These are phyloP conservation scores for Cercophora samala DNA, from an alignment of 495 filamentous ascomycete species.

Conservation along the genomic window DNA sequence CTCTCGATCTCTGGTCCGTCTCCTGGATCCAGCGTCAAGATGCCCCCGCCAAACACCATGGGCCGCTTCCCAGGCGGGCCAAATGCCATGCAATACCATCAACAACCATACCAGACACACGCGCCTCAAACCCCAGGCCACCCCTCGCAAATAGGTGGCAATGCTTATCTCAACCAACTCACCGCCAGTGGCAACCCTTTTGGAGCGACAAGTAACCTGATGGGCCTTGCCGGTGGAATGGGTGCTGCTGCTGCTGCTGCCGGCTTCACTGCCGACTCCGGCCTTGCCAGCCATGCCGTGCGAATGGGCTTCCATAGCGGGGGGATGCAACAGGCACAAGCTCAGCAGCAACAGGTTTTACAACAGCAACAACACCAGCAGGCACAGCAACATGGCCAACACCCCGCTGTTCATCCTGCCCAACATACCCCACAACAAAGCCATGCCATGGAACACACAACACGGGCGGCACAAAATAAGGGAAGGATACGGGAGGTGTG, in stretches of 20 bases:
- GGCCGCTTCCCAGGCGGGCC: constrained; percentile 36
- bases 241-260: constrained; percentile 39
- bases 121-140: constrained; percentile 43
- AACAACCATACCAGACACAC: constrained; percentile 47
- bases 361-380: constrained; percentile 55
- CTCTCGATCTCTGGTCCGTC: constrained; percentile 7
- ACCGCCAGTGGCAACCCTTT: constrained; percentile 64
- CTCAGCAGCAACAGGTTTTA: constrained; percentile 42
- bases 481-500: constrained; percentile 91
- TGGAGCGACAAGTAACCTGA: constrained; percentile 54
- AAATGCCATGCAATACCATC: constrained; percentile 43
- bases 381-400: constrained; percentile 34
- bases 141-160: constrained; percentile 37
- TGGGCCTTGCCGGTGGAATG: constrained; percentile 54
- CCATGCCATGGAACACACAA: constrained; percentile 45
- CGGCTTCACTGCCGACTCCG: constrained; percentile 65
- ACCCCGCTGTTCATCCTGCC: constrained; percentile 26
- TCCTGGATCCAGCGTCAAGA: constrained; percentile 20
- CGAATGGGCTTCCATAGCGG: constrained; percentile 82
- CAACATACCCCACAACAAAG: constrained; percentile 51
- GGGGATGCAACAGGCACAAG: constrained; percentile 69
- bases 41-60: constrained; percentile 33
- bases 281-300: constrained; percentile 84
- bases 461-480: constrained; percentile 49
- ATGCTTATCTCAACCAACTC: constrained; percentile 55